phyloP scores from a whole-genome alignment of 1,139 yeast genomes.

The Yamadazyma oceani region DNA sequence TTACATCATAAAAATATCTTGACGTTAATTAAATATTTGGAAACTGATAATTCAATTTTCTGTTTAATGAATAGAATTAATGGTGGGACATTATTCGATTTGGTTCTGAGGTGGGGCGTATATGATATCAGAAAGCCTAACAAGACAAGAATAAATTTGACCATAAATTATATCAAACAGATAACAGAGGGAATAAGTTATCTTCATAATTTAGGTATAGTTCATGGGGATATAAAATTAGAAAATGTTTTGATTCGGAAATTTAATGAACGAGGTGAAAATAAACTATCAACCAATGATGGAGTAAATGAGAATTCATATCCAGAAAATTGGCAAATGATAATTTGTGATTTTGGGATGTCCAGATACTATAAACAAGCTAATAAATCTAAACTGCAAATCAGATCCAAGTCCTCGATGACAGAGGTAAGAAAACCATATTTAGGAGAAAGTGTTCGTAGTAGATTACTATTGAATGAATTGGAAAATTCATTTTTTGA shows the following conservation, averaged over 20 bases:
- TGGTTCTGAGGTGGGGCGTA: conserved; percentile 67
- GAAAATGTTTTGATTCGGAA: conserved; percentile 75
- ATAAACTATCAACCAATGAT: conserved; percentile 8
- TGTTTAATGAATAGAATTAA: conserved; percentile 70
- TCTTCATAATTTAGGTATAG: conserved; percentile 70
- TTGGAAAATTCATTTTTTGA: conserved; percentile 9
- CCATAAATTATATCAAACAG: conserved; percentile 45
- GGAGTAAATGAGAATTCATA: neutral
- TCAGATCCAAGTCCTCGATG: conserved; percentile 50
- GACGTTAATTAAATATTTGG: conserved; percentile 59
- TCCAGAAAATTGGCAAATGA: conserved; percentile 27
- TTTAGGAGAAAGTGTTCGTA: conserved; percentile 34
- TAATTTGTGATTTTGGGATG: conserved; percentile 91
- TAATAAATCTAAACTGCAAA: conserved; percentile 14
- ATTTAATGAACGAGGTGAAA: conserved; percentile 19
- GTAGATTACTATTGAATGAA: conserved; percentile 13
- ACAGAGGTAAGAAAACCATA: conserved; percentile 37
- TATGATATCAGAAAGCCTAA: conserved; percentile 13
- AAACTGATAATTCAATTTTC: conserved; percentile 63
- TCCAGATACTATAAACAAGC: conserved; percentile 33
- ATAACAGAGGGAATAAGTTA: conserved; percentile 63
- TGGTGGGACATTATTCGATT: conserved; percentile 82
- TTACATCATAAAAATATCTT: conserved; percentile 66
- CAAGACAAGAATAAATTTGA: conserved; percentile 25
- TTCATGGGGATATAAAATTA: conserved; percentile 86